phyloP scores from a whole-genome alignment of 164 flowering plant genomes.

The Chimonanthus salicifolius region DNA sequence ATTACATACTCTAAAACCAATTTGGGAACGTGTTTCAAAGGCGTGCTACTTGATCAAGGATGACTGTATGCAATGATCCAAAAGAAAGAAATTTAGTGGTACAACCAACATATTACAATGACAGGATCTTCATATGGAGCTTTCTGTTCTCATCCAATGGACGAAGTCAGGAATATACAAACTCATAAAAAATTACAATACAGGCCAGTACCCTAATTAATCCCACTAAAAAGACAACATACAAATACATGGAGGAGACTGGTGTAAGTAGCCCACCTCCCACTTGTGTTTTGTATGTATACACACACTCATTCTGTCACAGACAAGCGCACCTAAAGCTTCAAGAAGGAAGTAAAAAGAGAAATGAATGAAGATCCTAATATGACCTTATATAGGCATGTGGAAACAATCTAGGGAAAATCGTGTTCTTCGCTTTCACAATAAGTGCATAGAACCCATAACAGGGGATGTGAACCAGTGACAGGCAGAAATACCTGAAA shows the following conservation, averaged over 20 bases:
- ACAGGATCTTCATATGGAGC: neutral
- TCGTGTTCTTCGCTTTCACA: conserved; percentile 27
- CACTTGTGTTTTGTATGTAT: neutral
- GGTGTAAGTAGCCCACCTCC: neutral
- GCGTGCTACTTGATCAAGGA: neutral
- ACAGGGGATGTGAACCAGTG: conserved; percentile 56
- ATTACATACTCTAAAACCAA: too few species aligned
- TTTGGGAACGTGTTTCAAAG: too few species aligned
- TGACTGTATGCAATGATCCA: neutral
- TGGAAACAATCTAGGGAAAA: conserved; percentile 47
- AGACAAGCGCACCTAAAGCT: neutral
- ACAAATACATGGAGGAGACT: neutral
- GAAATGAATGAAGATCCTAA: conserved; percentile 9
- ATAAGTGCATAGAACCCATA: conserved; percentile 39
- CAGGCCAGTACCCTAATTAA: neutral
- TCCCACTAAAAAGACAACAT: neutral
- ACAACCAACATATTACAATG: too few species aligned
- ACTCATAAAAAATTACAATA: neutral
- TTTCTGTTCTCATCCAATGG: neutral
- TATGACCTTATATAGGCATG: conserved; percentile 27
- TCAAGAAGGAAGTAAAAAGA: neutral
- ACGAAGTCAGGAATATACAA: neutral
- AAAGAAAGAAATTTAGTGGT: neutral
- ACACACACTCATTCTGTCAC: neutral
- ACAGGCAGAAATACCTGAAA: conserved; percentile 51